phyloP scores from a whole-genome alignment of 441 rosid species.

The Erodium texanum region DNA sequence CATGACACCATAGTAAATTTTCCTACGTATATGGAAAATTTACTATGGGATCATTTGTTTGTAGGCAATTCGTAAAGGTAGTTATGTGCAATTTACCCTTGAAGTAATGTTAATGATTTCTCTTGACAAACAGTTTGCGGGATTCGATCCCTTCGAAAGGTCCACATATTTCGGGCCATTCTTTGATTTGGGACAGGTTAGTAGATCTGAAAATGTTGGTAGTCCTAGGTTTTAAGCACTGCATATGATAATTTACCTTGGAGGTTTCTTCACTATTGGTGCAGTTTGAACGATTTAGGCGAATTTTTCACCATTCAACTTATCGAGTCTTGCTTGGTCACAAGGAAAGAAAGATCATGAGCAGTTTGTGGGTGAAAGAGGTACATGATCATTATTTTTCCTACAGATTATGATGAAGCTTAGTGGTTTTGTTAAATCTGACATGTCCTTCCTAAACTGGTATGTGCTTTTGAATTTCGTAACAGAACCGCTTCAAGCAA shows the following conservation, averaged over 20 bases:
- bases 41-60: no score
- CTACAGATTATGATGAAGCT: neutral
- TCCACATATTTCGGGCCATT: conserved; percentile 84
- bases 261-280: conserved; percentile 10
- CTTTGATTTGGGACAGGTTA: conserved; percentile 89
- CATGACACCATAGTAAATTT: no score
- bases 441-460: neutral
- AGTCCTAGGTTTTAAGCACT: neutral
- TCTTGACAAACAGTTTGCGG: conserved; percentile 58
- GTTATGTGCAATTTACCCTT: no score
- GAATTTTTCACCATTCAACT: conserved; percentile 85
- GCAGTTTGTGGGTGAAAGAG: conserved; percentile 77
- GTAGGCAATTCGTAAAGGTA: no score
- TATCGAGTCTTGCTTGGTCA: conserved; percentile 84
- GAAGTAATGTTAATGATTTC: neutral
- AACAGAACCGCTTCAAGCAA: conserved; percentile 68
- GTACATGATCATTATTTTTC: conserved; percentile 22
- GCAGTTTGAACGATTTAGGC: conserved; percentile 82
- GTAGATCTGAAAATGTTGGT: conserved; percentile 1
- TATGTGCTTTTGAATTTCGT: neutral
- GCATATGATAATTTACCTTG: neutral
- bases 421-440: neutral
- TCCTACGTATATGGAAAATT: no score
- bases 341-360: conserved; percentile 61
- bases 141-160: conserved; percentile 91